Evolutionary conservation across 305 asterid species (phyloP).

Genomic region (Solanum hybrid): DNA sequence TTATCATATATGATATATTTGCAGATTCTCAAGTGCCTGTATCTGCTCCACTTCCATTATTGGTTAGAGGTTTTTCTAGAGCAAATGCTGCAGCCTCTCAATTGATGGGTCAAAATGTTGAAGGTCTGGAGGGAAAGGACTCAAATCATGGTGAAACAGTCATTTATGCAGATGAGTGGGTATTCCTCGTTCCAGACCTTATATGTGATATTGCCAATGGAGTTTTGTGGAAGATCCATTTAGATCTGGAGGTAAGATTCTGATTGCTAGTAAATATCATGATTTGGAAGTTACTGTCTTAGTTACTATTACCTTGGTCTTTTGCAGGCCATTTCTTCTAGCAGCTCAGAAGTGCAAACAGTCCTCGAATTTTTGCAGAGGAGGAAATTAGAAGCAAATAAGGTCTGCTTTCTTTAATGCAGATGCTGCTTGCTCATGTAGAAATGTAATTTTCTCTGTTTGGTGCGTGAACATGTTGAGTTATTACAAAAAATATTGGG

Average conservation of each 20-base stretch:
- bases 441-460: background rate
- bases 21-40: constrained; percentile 70
- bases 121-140: constrained; percentile 29
- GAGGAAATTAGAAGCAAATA: constrained; percentile 75
- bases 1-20: constrained; percentile 70
- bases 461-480: background rate
- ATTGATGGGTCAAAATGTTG: constrained; percentile 26
- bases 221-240: constrained; percentile 66
- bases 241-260: constrained; percentile 85
- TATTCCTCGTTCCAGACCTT: constrained; percentile 83
- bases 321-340: constrained; percentile 82
- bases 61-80: constrained; percentile 62
- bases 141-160: constrained; percentile 38
- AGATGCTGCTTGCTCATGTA: background rate
- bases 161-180: constrained; percentile 76
- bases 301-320: constrained; percentile 5
- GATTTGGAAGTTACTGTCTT: constrained; percentile 2
- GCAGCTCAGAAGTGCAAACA: constrained; percentile 76
- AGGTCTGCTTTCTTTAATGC: constrained; percentile 34
- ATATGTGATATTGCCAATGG: constrained; percentile 66
- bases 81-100: constrained; percentile 42
- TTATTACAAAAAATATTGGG: background rate
- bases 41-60: constrained; percentile 94
- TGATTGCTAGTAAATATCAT: constrained; percentile 12
- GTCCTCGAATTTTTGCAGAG: constrained; percentile 87